Conservation (phyloP, 2,329 filamentous ascomycete genomes). For the Dactylella cylindrospora region DNA sequence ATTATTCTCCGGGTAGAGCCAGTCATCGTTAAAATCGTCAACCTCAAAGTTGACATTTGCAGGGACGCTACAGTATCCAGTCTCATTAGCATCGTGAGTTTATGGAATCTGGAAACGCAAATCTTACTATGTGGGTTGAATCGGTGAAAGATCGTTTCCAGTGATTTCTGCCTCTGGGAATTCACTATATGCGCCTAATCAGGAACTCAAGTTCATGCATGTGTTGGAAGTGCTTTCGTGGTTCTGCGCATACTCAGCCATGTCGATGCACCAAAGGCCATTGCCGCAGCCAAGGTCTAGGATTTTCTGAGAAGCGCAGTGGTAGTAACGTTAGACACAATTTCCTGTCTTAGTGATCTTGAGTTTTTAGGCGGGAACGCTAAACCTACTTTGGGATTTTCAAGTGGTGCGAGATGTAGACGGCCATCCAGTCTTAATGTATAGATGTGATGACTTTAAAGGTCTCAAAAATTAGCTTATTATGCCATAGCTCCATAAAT, state of each 20-base stretch:
- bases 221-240: no score
- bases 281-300: slow-evolving; percentile 56
- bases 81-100: background rate
- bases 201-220: no score
- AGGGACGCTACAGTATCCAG: slow-evolving; percentile 46
- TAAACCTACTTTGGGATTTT: slow-evolving; percentile 18
- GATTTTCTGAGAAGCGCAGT: slow-evolving; percentile 47
- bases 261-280: slow-evolving; percentile 56
- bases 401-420: slow-evolving; percentile 46
- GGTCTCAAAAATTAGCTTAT: no score
- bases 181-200: background rate
- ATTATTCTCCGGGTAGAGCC: slow-evolving; percentile 50
- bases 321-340: background rate
- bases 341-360: background rate
- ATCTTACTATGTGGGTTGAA: slow-evolving; percentile 46
- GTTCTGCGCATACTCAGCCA: slow-evolving; percentile 50
- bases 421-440: slow-evolving; percentile 43
- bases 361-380: background rate
- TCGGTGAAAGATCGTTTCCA: slow-evolving; percentile 48
- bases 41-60: slow-evolving; percentile 50
- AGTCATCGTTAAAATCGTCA: slow-evolving; percentile 50
- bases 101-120: background rate
- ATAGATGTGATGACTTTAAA: slow-evolving; percentile 40
- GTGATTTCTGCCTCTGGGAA: slow-evolving; percentile 45
- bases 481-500: no score